Percentiles rank a stretch among this genome's conserved stretches.
phyloP scores from a whole-genome alignment of 441 rosid species.

The Gossypium schwendimanii region DNA sequence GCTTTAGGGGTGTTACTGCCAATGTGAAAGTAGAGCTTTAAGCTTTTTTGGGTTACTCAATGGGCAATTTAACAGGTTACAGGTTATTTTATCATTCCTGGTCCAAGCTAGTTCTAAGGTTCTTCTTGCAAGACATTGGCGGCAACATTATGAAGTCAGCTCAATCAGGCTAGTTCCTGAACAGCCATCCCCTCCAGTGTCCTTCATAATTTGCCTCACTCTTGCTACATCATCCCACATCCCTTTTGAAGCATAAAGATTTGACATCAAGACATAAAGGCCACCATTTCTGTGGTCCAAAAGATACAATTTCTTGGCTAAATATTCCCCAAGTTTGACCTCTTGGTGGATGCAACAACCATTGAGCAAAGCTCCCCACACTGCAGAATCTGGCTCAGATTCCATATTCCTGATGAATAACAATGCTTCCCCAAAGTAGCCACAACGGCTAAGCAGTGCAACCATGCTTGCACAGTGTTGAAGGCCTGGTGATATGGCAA shows the following conservation, averaged over 20 bases:
- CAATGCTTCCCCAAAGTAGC: slow-evolving; percentile 57
- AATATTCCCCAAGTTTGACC: slow-evolving; percentile 60
- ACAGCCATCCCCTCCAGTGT: slow-evolving; percentile 62
- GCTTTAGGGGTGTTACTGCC: too few species aligned
- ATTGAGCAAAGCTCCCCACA: slow-evolving; percentile 74
- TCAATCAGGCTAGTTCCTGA: slow-evolving; percentile 57
- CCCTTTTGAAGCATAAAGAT: slow-evolving; percentile 59
- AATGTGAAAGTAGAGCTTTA: too few species aligned
- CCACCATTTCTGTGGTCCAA: slow-evolving; percentile 65
- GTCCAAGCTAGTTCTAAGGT: slow-evolving; percentile 13
- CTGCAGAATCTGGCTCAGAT: slow-evolving; percentile 57
- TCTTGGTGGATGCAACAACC: slow-evolving; percentile 62
- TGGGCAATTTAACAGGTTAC: background rate
- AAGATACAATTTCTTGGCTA: slow-evolving; percentile 64
- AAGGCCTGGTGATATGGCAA: slow-evolving; percentile 42
- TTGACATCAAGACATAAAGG: slow-evolving; percentile 77
- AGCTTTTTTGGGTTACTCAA: background rate
- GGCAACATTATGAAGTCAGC: slow-evolving; percentile 10
- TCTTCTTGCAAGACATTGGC: background rate
- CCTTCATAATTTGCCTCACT: slow-evolving; percentile 69
- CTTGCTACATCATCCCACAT: slow-evolving; percentile 69
- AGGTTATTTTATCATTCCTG: background rate
- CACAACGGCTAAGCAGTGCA: slow-evolving; percentile 56
- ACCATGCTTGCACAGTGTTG: slow-evolving; percentile 74
- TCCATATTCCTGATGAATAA: slow-evolving; percentile 38